Evolutionary conservation across 805 yeast genomes (phyloP), one percentile per base, ranked within the genome.

Genomic region (Kodamaea sagamina): DNA sequence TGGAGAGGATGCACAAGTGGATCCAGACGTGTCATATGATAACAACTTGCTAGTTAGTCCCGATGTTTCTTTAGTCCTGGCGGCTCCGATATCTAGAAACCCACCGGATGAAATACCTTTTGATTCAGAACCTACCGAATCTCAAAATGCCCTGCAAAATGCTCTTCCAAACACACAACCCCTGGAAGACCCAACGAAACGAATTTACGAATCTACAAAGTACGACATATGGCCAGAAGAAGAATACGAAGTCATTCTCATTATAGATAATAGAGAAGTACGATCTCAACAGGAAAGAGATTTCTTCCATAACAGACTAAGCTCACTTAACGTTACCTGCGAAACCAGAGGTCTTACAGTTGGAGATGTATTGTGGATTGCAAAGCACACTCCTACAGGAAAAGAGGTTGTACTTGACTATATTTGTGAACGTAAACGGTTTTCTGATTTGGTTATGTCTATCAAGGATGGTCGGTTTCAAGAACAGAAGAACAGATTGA

Each of bases 321-420:
- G 55, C 0, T 61, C 68, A 13, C 57, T 68, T 7, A 82, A 81
- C 0, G 68, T 85, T 1, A 60, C 65, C 3, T 68, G 78, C 39
- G 82, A 78, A 15, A 77, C 75, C 1, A 61, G 78, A 37, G 68
- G 86, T 1, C 68, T 93, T 21, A 67, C 93, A 0, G 78, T 90
- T 2, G 98, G 99, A 4, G 99, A 93, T 66, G 84, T 84, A 1
- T 49, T 85, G 7, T 93, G 98, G 99, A 72, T 89, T 2, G 99
- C 97, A 0, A 74, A 75, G 43, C 77, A 89, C 54, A 76, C 68
- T 41, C 52, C 47, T 0, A 76, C 86, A 0, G 73, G 76, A 1
- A 74, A 75, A 41, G 82, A 82, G 42, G 88, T 82, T 4, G 84
- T 87, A 0, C 63, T 93, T 12, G 86, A 92, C 58, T 82, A 79